These are phyloP conservation scores for Zizania palustris DNA, from an alignment of 202 grass and related monocot species.

Conservation along the genomic window DNA sequence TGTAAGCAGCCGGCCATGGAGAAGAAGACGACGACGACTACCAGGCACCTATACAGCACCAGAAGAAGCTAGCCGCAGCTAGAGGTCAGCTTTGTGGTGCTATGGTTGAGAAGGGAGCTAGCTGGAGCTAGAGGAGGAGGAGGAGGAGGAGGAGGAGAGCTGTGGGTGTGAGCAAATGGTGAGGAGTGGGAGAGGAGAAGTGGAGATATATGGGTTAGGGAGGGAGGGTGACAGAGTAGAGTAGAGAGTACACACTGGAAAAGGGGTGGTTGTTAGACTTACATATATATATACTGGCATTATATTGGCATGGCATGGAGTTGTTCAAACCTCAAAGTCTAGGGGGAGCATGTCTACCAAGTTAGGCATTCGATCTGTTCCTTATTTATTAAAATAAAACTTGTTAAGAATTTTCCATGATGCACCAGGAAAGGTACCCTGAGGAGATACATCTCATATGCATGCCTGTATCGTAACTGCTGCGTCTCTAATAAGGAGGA, in stretches of 20 bases:
- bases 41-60: too few species aligned
- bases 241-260: not conserved
- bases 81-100: not conserved
- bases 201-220: conserved; percentile 37
- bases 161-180: conserved; percentile 27
- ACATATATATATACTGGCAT: not conserved
- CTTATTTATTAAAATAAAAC: not conserved
- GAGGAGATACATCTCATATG: not conserved
- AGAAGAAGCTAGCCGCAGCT: too few species aligned
- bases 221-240: not conserved
- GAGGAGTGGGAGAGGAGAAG: conserved; percentile 15
- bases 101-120: not conserved
- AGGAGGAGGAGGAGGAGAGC: too few species aligned
- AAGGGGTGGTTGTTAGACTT: conserved; percentile 12
- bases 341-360: not conserved
- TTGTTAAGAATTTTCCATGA: not conserved
- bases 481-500: too few species aligned
- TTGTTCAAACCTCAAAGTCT: conserved; percentile 29
- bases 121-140: not conserved
- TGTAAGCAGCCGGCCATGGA: conserved; percentile 31
- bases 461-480: too few species aligned
- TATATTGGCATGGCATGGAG: conserved; percentile 1
- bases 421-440: not conserved
- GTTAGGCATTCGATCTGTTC: not conserved
- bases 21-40: not conserved